Evolutionary conservation across 768 basidiomycete species (phyloP).

Genomic region (Russula earlei): DNA sequence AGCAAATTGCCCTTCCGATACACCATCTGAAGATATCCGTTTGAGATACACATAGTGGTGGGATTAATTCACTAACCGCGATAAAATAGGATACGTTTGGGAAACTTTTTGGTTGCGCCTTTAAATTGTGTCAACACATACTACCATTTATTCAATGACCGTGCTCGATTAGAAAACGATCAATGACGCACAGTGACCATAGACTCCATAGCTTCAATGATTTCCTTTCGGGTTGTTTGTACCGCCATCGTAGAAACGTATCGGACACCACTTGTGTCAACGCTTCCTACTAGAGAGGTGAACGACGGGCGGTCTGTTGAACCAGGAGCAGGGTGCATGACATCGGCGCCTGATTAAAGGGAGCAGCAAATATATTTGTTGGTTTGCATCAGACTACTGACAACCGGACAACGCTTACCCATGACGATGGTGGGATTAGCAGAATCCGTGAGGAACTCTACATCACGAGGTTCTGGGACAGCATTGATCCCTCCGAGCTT

Average conservation of each 20-base stretch:
- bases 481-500: conserved; percentile 80
- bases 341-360: conserved; percentile 53
- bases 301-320: conserved; percentile 74
- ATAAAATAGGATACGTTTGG: conserved; percentile 68
- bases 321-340: conserved; percentile 76
- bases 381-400: not conserved
- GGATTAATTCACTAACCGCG: conserved; percentile 37
- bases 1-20: conserved; percentile 47
- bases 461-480: conserved; percentile 60
- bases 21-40: conserved; percentile 32
- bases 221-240: conserved; percentile 62
- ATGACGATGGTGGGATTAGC: conserved; percentile 71
- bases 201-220: conserved; percentile 57
- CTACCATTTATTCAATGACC: conserved; percentile 26
- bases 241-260: conserved; percentile 55
- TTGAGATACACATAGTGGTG: not conserved
- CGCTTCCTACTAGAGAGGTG: conserved; percentile 69
- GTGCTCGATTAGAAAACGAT: not conserved
- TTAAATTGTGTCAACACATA: conserved; percentile 48
- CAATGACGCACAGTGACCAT: conserved; percentile 47
- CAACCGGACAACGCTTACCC: conserved; percentile 35
- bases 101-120: conserved; percentile 48
- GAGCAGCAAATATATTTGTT: no score
- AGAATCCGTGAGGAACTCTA: conserved; percentile 56
- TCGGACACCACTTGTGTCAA: conserved; percentile 68